Base-by-base conservation (phyloP, 345 rosid genomes). In the Salix exigua region DNA sequence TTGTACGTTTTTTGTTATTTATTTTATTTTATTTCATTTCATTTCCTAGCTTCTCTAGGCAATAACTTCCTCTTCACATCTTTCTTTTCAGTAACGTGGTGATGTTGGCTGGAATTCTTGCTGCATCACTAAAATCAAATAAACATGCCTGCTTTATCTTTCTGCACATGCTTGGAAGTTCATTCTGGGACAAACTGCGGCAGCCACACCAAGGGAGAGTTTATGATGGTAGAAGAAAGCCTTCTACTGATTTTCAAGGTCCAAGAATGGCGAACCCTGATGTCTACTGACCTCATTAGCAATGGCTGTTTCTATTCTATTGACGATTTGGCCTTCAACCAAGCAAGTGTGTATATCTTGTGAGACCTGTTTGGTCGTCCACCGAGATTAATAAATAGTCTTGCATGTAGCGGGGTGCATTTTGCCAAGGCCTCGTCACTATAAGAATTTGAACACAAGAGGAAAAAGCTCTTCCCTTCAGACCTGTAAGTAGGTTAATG, bases 301-400 rank as follows among this genome's bases (percentile, higher is more conserved):
- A 37, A 74, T 64, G 67, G 71, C 37, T 71, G 74, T 55, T 40
- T 40, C 30, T 66, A 55, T 71, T 38, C 28, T 35, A 40, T 42
- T 16, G 50, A 11, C 40, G 40, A 55, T 78, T 40, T 75, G 63
- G 33, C 73, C 70, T 65, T 73, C 69, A 19, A 74, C 62, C 77
- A 68, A 37, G 72, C 51, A 73, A 70, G 10, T 33, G 66, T 82
- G 75, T 78, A 75, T 71, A 82, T 74, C 66, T 55, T 75, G 64
- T 31, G 55, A 83, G 79, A 31, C 66, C 25, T n/a, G 28, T 73
- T 64, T 58, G 25, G 65, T 14, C 9, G 25, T 18, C 25, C n/a
- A 19, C 30, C 63, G 13, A 44, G 50, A 44, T 44, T 12, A 40
- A 40, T 40, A 63, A 28, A 70, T n/a, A 70, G 7, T 70, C 28